Evolutionary conservation across 1,139 yeast species (phyloP), one percentile per base, ranked within the genome.

Genomic region (Candida pseudocylindracea): DNA sequence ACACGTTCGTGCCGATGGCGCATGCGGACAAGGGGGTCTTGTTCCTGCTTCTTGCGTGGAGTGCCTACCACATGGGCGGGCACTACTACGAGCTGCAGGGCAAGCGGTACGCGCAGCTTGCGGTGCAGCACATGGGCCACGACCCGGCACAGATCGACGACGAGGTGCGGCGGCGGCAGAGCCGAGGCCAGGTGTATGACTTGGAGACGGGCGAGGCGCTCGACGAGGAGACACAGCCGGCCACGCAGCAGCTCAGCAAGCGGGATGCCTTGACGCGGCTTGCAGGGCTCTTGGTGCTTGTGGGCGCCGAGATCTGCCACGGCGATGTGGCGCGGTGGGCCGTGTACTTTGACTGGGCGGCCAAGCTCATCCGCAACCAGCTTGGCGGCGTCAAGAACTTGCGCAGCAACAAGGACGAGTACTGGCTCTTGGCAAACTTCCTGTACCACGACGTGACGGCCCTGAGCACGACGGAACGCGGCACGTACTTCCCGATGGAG

Each of bases 371-470:
- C 26, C 52, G 55, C 34, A 48, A 55, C 30, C 60, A 67, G 39
- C 20, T 15, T 15, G 83, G 81, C 10, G 83, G 81, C 0, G 53
- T 70, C 30, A 62, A 67, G 39, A 62, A 62, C 36, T 59, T 58
- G 37, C 57, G 60, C 39, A 56, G 55, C 32, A 67, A 67, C 45
- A 68, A 66, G 39, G 70, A 66, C 37, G 68, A 68, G 38, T 70
- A 72, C 38, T 79, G 88, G 78, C 55, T 79, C 35, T 68, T 75
- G 24, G 67, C 81, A n/a, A 76, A 73, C 48, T 79, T 74, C 51
- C 81, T 83, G 1, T 79, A 78, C 45, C 92, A 79, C 47, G 92
- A 78, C 45, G 62, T 79, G 29, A 55, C 75, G 39, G 71, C 88
- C 1, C 63, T 72, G 34, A 66, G 76, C 10, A 58, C 60, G 28